phyloP scores from a whole-genome alignment of 2,329 filamentous ascomycete genomes.

The Harringtonia aguacate region DNA sequence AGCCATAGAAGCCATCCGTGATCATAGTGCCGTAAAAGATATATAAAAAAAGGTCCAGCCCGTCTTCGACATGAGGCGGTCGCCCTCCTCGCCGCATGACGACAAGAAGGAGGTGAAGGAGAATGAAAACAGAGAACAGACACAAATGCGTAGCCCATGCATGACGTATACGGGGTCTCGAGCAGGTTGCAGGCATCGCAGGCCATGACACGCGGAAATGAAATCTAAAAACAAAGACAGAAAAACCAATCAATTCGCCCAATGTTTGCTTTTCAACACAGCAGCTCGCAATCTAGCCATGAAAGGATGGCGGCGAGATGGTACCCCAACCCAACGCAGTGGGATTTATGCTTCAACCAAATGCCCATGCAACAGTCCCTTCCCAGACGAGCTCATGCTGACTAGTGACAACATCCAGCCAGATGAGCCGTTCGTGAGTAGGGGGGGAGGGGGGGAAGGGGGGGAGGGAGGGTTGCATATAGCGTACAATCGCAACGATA shows the following conservation, averaged over 20 bases:
- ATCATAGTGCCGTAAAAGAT: neutral
- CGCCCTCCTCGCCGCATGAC: neutral
- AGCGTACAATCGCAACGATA: neutral
- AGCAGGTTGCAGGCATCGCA: slow-evolving; percentile 13
- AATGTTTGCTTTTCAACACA: neutral
- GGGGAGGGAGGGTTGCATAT: neutral
- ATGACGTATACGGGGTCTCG: slow-evolving; percentile 17
- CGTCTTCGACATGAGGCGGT: neutral
- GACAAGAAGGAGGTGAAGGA: neutral
- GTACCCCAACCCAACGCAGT: neutral
- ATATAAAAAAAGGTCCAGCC: neutral
- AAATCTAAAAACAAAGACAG: slow-evolving; percentile 1
- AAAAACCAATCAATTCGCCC: slow-evolving; percentile 1
- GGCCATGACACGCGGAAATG: slow-evolving; percentile 15
- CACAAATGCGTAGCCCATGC: slow-evolving; percentile 3
- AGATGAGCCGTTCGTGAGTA: neutral
- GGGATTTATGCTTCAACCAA: neutral
- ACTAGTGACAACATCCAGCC: neutral
- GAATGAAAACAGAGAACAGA: neutral
- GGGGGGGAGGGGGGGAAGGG: too few species aligned
- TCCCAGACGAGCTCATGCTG: neutral
- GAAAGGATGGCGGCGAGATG: neutral
- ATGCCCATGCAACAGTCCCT: neutral
- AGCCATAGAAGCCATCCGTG: neutral
- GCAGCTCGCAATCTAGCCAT: slow-evolving; percentile 1